Evolutionary conservation across 495 filamentous ascomycete genomes (phyloP), one percentile per base, ranked within the genome.

Genomic region (Aspergillus campestris): DNA sequence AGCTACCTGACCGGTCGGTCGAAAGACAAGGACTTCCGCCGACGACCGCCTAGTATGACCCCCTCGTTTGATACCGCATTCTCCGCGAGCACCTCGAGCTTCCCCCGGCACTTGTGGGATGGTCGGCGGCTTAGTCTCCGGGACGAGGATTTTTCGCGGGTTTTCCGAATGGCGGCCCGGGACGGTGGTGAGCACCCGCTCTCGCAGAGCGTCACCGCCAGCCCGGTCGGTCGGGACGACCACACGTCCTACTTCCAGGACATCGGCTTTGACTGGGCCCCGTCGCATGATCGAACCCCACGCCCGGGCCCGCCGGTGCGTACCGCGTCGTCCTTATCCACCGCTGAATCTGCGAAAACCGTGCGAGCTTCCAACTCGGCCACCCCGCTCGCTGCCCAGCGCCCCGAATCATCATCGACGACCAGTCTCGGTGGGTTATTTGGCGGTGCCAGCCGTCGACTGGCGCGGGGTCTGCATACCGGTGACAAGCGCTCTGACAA

Each of bases 201-300:
- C n/a, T 82, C 87, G 7, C 84, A 87, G 49, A 94, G 87, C 52
- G 78, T 87, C 29, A 82, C 81, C 29, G 87, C 79, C 12, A 87
- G 81, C 59, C 89, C 88, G 0, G 78, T 82, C 2, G 44, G 71
- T 40, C 55, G 69, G 52, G 45, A 66, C 44, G 53, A 57, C 56
- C 57, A 56, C 49, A 34, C 66, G 58, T 69, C 67, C 52, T 68
- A 73, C 56, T 70, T 70, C 58, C 48, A 67, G 49, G 55, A 64
- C 44, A 51, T 48, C 38, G 59, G 67, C 42, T 51, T 64, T 33
- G 65, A 61, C 28, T 56, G 70, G 27, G 41, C 62, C 59, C 40
- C 58, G 54, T 48, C 54, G 62, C 56, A 59, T 60, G 57, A 67
- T 52, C 53, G 67, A 42, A 67, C 67, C 47, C 48, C 60, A 40